Evolutionary conservation across 106 monocot genomes (phyloP).

Genomic region (Acorus calamus): DNA sequence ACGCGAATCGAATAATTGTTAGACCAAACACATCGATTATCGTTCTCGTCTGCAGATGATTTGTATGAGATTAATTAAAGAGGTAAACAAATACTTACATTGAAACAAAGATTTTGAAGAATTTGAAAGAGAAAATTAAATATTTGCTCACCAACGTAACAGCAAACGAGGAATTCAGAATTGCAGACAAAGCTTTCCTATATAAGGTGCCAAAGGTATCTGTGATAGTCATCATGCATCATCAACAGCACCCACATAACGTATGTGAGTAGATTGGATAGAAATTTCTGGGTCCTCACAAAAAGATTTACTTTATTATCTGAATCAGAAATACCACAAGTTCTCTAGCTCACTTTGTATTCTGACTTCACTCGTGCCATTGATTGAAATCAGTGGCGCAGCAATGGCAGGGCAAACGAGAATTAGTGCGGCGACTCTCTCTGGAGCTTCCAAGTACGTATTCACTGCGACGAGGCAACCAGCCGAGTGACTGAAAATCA

Average conservation of each 20-base stretch:
- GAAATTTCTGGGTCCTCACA: conserved; percentile 38
- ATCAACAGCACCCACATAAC: conserved; percentile 13
- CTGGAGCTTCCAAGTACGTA: conserved; percentile 76
- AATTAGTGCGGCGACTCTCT: conserved; percentile 67
- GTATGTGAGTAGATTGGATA: conserved; percentile 18
- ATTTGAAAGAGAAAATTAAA: background rate
- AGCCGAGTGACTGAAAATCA: conserved; percentile 75
- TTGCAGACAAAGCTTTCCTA: conserved; percentile 27
- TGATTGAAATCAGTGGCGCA: conserved; percentile 39
- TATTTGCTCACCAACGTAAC: conserved; percentile 44
- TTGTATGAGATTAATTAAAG: background rate
- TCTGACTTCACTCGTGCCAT: conserved; percentile 1
- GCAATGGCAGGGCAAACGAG: conserved; percentile 81
- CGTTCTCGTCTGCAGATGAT: conserved; percentile 47
- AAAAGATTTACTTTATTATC: conserved; percentile 18
- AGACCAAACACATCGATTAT: conserved; percentile 77
- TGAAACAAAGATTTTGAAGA: no score
- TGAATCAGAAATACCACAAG: conserved; percentile 1
- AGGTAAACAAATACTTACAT: no score
- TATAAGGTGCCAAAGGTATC: conserved; percentile 38
- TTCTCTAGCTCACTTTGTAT: conserved; percentile 1
- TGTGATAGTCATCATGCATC: conserved; percentile 28
- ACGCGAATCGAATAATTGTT: conserved; percentile 46
- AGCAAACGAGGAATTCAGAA: conserved; percentile 54
- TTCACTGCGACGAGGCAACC: conserved; percentile 86